phyloP scores from a whole-genome alignment of 169 alveolate species.

The Eimeria brunetti region DNA sequence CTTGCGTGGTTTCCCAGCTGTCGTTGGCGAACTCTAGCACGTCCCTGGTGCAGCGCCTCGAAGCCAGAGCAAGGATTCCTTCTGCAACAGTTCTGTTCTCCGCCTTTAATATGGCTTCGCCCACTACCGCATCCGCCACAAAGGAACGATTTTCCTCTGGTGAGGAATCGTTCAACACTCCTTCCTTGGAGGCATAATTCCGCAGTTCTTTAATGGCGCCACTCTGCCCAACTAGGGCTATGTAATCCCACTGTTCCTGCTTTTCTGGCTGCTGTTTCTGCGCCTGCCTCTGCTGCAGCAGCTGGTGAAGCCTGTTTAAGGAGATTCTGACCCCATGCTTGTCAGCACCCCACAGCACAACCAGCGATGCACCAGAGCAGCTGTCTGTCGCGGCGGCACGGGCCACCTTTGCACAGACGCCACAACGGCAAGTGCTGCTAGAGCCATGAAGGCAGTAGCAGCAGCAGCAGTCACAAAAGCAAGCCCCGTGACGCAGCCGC shows the following conservation, averaged over 20 bases:
- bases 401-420: neutral
- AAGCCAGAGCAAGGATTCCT: constrained; percentile 30
- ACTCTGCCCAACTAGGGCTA: constrained; percentile 9
- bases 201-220: neutral
- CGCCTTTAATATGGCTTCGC: constrained; percentile 27
- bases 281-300: neutral
- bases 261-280: neutral
- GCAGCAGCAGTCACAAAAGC: constrained; percentile 28
- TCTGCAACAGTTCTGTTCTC: neutral
- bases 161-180: too few relatives aligned
- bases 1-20: neutral
- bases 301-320: constrained; percentile 21
- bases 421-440: neutral
- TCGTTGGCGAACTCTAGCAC: neutral
- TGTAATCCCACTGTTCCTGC: neutral
- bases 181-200: neutral
- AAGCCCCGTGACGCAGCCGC: constrained; percentile 40
- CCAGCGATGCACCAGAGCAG: neutral
- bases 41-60: neutral
- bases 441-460: constrained; percentile 18
- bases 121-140: constrained; percentile 21
- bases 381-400: neutral
- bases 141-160: neutral
- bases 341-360: constrained; percentile 21
- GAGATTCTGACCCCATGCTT: neutral